Evolutionary conservation across 1,139 yeast species (phyloP).

Genomic region (Scheffersomyces illinoinensis): DNA sequence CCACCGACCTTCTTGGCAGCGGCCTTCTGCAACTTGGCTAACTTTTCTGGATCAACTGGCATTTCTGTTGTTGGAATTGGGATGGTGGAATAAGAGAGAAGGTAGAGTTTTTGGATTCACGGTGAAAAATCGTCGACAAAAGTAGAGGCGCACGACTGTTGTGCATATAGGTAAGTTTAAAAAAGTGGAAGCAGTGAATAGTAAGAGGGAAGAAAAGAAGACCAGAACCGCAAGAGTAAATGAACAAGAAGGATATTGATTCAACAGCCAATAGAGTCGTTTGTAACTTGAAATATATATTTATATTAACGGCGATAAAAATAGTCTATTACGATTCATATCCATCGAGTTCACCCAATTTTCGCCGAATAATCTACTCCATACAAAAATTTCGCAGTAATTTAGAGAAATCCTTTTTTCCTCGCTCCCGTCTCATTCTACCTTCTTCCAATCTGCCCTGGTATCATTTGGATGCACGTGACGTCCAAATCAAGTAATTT

Average conservation of each 20-base stretch:
- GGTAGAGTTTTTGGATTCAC: not conserved
- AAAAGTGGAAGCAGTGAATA: not conserved
- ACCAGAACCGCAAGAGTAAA: not conserved
- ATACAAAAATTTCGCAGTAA: not conserved
- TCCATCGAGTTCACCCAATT: too few relatives aligned
- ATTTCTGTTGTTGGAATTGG: slow-evolving; percentile 25
- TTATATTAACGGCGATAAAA: too few relatives aligned
- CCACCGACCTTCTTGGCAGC: slow-evolving; percentile 83
- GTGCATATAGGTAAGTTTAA: not conserved
- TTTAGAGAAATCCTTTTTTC: not conserved
- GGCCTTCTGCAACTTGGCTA: slow-evolving; percentile 79
- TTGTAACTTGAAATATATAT: too few relatives aligned
- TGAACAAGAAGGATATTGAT: too few relatives aligned
- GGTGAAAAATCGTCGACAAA: not conserved
- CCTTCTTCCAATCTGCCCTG: not conserved
- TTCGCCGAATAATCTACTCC: not conserved
- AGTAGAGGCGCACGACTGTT: not conserved
- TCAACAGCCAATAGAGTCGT: too few relatives aligned
- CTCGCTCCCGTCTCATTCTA: too few relatives aligned
- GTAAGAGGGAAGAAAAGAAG: not conserved
- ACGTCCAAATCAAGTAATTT: not conserved
- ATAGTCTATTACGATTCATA: too few relatives aligned
- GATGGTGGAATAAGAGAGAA: not conserved
- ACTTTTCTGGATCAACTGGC: slow-evolving; percentile 88
- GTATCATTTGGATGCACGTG: not conserved